Base-by-base conservation (phyloP, 2,329 filamentous ascomycete genomes). In the Penicillium sp. region DNA sequence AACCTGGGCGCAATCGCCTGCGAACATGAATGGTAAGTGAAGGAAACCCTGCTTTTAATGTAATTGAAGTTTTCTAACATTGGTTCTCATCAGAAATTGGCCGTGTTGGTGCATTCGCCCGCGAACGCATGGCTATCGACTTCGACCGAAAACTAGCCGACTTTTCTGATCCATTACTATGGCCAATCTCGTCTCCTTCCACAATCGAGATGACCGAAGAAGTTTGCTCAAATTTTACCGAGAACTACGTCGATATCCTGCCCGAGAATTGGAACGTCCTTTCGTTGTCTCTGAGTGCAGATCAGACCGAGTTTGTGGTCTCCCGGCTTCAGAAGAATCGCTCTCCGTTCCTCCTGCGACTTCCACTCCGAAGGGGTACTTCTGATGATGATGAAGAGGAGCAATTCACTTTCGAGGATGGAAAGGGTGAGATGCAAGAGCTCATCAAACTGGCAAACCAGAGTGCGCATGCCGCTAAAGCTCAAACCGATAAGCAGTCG, bases 201-300 rank as follows among this genome's bases (percentile, higher is more conserved):
- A 45, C 50, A 2, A 44, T 50, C 3, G 55, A 61, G 24, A 44
- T 60, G 8, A 56, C 60, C 2, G 55, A 51, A 24, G 52, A 61
- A 8, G 78, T 85, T 55, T 78, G 83, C 61, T 70, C 75, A 38
- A 76, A 77, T 24, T 95, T 95, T 62, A 87, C 92, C 65, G 78
- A 80, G 55, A 81, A 91, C 40, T 95, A 90, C 60, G 79, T 96
- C 44, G 88, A 96, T 62, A 86, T 92, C 43, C 83, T 98, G 5
- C 95, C 93, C 0, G 72, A 77, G 33, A 77, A 79, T 6, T 98
- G 93, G 93, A 89, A 84, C 41, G 87, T 91, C 1, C 75, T 98
- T 8, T 97, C 91, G 0, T 74, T 98, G 39, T 87, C 87, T 0
- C 72, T 98, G 13, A 93, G 87, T 63, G 88, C 95, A 46, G 86